phyloP scores from a whole-genome alignment of 2,329 filamentous ascomycete species.

The Colletotrichum lupini region DNA sequence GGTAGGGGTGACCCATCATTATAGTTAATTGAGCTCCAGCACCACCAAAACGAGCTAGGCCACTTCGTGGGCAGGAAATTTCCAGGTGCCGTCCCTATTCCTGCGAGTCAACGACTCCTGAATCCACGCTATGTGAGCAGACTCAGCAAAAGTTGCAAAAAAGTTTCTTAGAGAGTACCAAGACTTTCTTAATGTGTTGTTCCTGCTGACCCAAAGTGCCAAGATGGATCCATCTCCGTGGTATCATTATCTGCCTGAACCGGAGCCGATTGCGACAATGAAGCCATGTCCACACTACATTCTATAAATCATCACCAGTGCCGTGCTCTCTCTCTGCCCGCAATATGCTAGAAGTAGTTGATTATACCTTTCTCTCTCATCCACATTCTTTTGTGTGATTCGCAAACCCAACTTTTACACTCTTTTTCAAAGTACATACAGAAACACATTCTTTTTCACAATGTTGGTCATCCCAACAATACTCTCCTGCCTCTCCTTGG shows the following conservation, averaged over 20 bases:
- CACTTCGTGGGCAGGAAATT: not conserved
- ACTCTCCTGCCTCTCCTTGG: constrained; percentile 24
- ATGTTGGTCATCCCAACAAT: constrained; percentile 17
- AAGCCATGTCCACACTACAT: not conserved
- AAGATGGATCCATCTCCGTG: not conserved
- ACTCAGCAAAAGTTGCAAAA: not conserved
- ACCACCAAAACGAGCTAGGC: constrained; percentile 6
- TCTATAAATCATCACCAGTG: constrained; percentile 3
- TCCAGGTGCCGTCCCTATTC: too few species aligned
- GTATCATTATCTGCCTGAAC: not conserved
- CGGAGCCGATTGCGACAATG: not conserved
- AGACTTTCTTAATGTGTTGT: not conserved
- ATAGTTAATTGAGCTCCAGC: not conserved
- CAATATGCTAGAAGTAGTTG: not conserved
- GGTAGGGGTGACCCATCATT: constrained; percentile 17
- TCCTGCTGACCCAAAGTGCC: not conserved
- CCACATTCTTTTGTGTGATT: not conserved
- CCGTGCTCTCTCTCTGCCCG: not conserved
- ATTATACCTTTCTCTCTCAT: not conserved
- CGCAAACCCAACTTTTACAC: constrained; percentile 11
- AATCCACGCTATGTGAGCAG: not conserved
- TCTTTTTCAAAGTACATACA: constrained; percentile 7
- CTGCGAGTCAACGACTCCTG: not conserved
- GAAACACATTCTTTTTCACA: not conserved
- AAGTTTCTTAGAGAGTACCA: constrained; percentile 23